Evolutionary conservation across 2,329 filamentous ascomycete genomes (phyloP), one percentile per base, ranked within the genome.

Genomic region (Fusarium mundagurra): DNA sequence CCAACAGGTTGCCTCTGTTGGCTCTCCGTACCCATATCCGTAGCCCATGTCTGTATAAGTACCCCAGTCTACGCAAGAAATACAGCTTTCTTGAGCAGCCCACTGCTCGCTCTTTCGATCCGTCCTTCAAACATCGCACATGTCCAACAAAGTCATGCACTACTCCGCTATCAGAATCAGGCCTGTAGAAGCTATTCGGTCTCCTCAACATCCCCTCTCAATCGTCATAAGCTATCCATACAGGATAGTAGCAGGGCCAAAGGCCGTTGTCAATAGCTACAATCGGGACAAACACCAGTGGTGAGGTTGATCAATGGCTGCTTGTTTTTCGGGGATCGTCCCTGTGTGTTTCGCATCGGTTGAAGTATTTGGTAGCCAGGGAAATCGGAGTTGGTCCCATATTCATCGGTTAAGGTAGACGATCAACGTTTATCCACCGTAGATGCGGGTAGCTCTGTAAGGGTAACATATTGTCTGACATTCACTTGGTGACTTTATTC

Each of bases 51-150:
- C 64, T 61, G 54, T 74, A 54, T 66, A 59, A 71, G 53, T 72
- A 65, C 64, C 70, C 75, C 69, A 72, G 71, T 78, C 76, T 78
- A 78, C 75, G 63, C 69, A 67, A 67, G 60, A 72, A 69, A 75
- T 61, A 68, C 43, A 70, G 59, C 59, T 71, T 62, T 38, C 51
- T 55, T 50, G 27, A 74, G 74, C 74, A 75, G 70, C 67, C 68
- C 65, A 72, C 74, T 77, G 74, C 74, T 78, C 74, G 44, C 75
- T 57, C 62, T 31, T 36, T 54, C 60, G 33, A 61, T 38, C 62
- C 60, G 48, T 63, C 63, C 76, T 34, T 78, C 64, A 74, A 71
- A 64, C 73, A 68, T 73, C 50, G 67, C 68, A 60, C 64, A 69
- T 69, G 65, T 54, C 67, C 57, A 71, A 62, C 53, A 60, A 67